These are phyloP conservation scores for Mollisia scopiformis DNA, from an alignment of 2,329 filamentous ascomycete genomes.

Conservation along the genomic window DNA sequence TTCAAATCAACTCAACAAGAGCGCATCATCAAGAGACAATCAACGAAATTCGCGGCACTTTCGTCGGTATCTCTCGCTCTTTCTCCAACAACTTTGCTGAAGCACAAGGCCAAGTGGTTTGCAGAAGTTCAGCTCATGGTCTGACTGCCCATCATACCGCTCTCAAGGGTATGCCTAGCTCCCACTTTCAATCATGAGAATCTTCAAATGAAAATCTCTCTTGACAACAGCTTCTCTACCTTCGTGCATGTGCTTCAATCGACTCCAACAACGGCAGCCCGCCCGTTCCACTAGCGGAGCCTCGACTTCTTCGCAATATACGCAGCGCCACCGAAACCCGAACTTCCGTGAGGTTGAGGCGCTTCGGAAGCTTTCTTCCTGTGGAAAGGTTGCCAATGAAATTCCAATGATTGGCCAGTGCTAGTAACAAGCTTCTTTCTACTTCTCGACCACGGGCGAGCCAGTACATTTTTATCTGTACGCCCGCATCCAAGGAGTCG, in stretches of 20 bases:
- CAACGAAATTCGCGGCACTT: too few relatives aligned
- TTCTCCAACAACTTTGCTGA: too few relatives aligned
- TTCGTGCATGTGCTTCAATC: background rate
- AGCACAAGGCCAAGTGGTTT: too few relatives aligned
- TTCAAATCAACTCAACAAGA: too few relatives aligned
- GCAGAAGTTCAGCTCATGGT: too few relatives aligned
- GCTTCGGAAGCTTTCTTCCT: background rate
- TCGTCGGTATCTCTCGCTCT: too few relatives aligned
- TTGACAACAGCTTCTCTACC: background rate
- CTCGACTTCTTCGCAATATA: background rate
- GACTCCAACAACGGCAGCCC: background rate
- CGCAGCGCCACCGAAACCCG: background rate
- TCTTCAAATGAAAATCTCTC: background rate
- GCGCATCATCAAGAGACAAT: too few relatives aligned
- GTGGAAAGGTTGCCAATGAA: background rate
- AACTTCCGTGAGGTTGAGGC: background rate
- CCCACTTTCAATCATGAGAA: background rate
- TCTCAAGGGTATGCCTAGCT: too few relatives aligned
- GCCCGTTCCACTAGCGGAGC: too few relatives aligned
- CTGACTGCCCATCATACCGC: too few relatives aligned
- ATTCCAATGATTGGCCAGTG: background rate
- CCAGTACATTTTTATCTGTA: background rate
- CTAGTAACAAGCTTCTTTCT: background rate
- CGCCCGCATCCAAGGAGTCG: background rate
- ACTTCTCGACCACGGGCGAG: background rate